phyloP scores from a whole-genome alignment of 1,139 yeast genomes.

The Diutina neorugosa region DNA sequence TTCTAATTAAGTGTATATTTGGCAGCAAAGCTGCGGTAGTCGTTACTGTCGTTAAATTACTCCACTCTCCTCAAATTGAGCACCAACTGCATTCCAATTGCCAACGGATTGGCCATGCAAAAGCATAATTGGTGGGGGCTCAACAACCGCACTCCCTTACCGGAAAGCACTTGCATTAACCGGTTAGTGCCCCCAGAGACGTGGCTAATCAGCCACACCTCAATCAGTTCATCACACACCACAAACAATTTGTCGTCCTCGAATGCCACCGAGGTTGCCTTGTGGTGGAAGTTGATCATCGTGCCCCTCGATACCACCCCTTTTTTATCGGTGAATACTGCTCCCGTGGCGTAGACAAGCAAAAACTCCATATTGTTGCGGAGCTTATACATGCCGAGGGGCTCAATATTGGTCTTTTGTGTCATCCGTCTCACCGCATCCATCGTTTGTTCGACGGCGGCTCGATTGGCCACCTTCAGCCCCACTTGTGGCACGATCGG shows the following conservation, averaged over 20 bases:
- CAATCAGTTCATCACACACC: conserved; percentile 58
- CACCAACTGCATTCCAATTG: conserved; percentile 51
- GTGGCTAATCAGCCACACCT: conserved; percentile 52
- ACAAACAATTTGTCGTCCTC: conserved; percentile 48
- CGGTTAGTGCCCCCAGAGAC: conserved; percentile 35
- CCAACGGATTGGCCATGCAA: conserved; percentile 60
- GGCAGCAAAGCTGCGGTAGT: neutral
- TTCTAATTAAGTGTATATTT: too few species aligned
- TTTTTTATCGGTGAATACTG: conserved; percentile 53
- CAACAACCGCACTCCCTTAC: conserved; percentile 47
- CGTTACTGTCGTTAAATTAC: neutral
- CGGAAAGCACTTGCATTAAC: conserved; percentile 62
- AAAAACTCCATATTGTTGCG: conserved; percentile 39
- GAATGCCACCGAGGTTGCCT: conserved; percentile 45
- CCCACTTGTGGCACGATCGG: conserved; percentile 30
- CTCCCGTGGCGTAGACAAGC: conserved; percentile 63
- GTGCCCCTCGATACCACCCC: conserved; percentile 52
- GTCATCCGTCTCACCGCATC: conserved; percentile 22
- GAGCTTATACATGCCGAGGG: conserved; percentile 55
- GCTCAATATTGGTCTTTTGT: conserved; percentile 22
- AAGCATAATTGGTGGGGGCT: conserved; percentile 35
- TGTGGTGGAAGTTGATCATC: conserved; percentile 50
- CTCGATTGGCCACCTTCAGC: conserved; percentile 4
- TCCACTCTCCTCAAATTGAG: conserved; percentile 12
- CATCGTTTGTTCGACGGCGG: conserved; percentile 12